phyloP scores from a whole-genome alignment of 2,329 filamentous ascomycete genomes.

The Talaromyces sp. region DNA sequence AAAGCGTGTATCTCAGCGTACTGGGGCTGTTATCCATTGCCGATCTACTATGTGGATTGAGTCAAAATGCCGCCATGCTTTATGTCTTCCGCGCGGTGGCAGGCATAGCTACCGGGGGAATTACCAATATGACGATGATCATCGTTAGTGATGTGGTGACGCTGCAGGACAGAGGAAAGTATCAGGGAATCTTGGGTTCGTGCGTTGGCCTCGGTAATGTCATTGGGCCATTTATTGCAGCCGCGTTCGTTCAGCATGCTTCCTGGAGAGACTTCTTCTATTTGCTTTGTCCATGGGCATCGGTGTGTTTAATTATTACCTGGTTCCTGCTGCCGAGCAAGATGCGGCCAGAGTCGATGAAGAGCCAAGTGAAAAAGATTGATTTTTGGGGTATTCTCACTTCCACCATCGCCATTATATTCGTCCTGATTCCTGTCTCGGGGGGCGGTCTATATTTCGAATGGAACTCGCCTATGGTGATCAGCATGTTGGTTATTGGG shows the following conservation, averaged over 20 bases:
- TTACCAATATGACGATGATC: slow-evolving; percentile 57
- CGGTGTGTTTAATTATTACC: slow-evolving; percentile 43
- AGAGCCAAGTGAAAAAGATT: slow-evolving; percentile 50
- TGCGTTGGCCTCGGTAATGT: slow-evolving; percentile 44
- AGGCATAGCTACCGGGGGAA: slow-evolving; percentile 59
- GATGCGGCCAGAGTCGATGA: slow-evolving; percentile 43
- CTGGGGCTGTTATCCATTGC: slow-evolving; percentile 51
- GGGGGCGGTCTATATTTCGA: slow-evolving; percentile 56
- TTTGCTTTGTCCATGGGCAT: slow-evolving; percentile 50
- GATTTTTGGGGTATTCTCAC: slow-evolving; percentile 56
- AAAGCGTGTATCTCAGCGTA: slow-evolving; percentile 53
- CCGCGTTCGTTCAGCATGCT: slow-evolving; percentile 39
- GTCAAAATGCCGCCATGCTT: slow-evolving; percentile 53
- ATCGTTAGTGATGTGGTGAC: slow-evolving; percentile 59
- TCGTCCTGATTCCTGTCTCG: slow-evolving; percentile 61
- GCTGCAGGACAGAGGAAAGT: slow-evolving; percentile 56
- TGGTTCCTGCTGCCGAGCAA: slow-evolving; percentile 51
- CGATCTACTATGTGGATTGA: slow-evolving; percentile 57
- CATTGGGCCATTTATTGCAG: slow-evolving; percentile 45
- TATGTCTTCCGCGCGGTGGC: slow-evolving; percentile 59
- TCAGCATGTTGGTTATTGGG: slow-evolving; percentile 55
- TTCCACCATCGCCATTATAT: slow-evolving; percentile 53
- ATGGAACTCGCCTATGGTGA: slow-evolving; percentile 55
- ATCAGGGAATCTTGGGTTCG: slow-evolving; percentile 44
- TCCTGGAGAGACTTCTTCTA: slow-evolving; percentile 48